These are phyloP conservation scores for Andrographis paniculata DNA, from an alignment of 305 asterid species.

Conservation along the genomic window DNA sequence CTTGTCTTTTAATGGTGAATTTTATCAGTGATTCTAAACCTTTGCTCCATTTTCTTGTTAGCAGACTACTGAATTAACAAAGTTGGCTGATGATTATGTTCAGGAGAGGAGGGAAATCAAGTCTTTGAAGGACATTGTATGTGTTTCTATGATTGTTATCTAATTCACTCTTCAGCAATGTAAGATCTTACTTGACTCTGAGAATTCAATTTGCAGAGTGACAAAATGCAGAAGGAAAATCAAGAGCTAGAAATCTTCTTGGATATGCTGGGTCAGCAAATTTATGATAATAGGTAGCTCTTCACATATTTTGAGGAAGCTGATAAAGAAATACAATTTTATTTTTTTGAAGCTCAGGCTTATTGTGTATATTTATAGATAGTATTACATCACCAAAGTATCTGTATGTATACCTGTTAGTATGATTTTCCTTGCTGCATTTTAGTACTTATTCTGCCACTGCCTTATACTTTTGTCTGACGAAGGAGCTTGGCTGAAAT, in stretches of 20 bases:
- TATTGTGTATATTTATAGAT: constrained; percentile 10
- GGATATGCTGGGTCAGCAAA: constrained; percentile 85
- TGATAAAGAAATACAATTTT: no score
- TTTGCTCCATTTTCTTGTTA: constrained; percentile 13
- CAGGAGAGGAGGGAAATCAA: constrained; percentile 55
- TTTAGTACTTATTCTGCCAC: no score
- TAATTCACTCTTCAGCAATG: constrained; percentile 13
- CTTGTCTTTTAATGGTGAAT: neutral
- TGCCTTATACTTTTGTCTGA: no score
- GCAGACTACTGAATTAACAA: constrained; percentile 67
- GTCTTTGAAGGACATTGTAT: constrained; percentile 57
- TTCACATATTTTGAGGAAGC: constrained; percentile 7
- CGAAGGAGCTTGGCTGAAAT: constrained; percentile 69
- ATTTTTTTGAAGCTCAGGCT: no score
- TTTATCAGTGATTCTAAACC: neutral
- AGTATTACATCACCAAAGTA: constrained; percentile 4
- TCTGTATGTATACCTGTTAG: constrained; percentile 12
- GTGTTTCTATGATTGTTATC: constrained; percentile 21
- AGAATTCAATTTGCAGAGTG: constrained; percentile 47
- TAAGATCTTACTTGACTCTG: constrained; percentile 21
- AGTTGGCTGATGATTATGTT: constrained; percentile 46
- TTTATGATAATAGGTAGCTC: constrained; percentile 68
- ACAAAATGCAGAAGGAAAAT: constrained; percentile 73
- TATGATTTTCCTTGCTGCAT: neutral
- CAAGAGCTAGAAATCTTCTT: constrained; percentile 63